Conservation (phyloP, 1,284 basidiomycete species). For the Grifola frondosa region DNA sequence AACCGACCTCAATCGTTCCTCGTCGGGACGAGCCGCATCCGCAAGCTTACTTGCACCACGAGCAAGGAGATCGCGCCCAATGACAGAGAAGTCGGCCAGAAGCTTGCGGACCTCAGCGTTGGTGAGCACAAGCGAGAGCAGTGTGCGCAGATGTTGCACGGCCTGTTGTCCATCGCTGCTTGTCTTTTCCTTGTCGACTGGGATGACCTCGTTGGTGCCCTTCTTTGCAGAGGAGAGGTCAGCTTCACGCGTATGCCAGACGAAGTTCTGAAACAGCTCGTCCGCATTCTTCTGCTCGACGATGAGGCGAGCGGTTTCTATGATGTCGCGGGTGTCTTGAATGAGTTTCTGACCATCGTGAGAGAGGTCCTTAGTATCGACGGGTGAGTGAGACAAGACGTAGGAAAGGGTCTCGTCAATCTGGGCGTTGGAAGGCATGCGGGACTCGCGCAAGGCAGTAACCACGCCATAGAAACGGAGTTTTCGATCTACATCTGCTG, state of each 20-base stretch:
- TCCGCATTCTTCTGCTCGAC: constrained; percentile 84
- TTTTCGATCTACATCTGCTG: constrained; percentile 67
- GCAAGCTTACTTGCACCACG: constrained; percentile 76
- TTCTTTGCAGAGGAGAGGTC: constrained; percentile 46
- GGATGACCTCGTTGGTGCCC: constrained; percentile 43
- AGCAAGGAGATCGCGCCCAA: constrained; percentile 87
- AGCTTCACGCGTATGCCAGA: constrained; percentile 71
- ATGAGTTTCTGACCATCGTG: constrained; percentile 77
- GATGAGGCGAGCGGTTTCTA: constrained; percentile 68
- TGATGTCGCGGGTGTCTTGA: constrained; percentile 71
- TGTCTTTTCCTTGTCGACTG: constrained; percentile 56
- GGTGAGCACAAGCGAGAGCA: constrained; percentile 81
- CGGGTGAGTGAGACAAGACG: constrained; percentile 64
- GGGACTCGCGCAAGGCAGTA: constrained; percentile 75
- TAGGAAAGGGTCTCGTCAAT: constrained; percentile 75
- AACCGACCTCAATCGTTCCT: constrained; percentile 63
- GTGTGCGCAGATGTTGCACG: constrained; percentile 81
- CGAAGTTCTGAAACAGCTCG: constrained; percentile 86
- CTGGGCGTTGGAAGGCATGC: constrained; percentile 79
- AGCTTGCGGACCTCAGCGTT: constrained; percentile 93
- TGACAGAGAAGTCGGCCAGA: constrained; percentile 76
- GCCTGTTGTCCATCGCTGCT: constrained; percentile 64
- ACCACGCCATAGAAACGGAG: constrained; percentile 76
- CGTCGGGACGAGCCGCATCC: constrained; percentile 64
- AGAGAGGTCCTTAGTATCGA: constrained; percentile 68